A percentile compares a stretch with the other conserved stretches of the same genome.
Conservation (phyloP, 2,329 filamentous ascomycete species). For the Leptographium radiaticola region DNA sequence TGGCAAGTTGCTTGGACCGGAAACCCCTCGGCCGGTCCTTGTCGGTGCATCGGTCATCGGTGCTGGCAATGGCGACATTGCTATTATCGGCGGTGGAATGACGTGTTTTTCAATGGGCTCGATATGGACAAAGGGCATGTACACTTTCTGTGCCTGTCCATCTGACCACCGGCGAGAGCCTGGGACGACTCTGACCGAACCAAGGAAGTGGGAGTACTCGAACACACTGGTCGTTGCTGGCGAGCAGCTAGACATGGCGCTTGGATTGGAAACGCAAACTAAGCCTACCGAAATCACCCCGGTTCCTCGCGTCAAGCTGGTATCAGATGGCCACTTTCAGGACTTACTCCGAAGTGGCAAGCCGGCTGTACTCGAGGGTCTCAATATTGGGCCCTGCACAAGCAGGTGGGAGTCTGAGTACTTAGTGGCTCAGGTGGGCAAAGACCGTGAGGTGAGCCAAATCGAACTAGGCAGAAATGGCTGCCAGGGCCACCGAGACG, state of each 20-base stretch:
- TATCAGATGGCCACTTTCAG: constrained; percentile 43
- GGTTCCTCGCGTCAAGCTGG: constrained; percentile 40
- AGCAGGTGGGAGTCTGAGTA: constrained; percentile 56
- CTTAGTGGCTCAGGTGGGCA: constrained; percentile 48
- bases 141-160: constrained; percentile 19
- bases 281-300: not conserved
- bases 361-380: constrained; percentile 52
- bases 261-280: no score
- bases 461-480: not conserved
- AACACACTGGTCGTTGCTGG: constrained; percentile 6
- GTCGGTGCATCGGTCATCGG: constrained; percentile 50
- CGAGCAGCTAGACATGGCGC: not conserved
- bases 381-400: constrained; percentile 55
- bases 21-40: constrained; percentile 45
- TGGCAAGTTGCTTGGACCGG: not conserved
- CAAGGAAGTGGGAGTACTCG: constrained; percentile 1
- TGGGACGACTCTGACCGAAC: not conserved
- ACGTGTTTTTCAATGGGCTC: constrained; percentile 87
- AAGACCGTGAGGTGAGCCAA: constrained; percentile 40
- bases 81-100: constrained; percentile 67
- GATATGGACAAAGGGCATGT: constrained; percentile 60
- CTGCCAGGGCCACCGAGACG: no score
- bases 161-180: not conserved
- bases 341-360: constrained; percentile 41
- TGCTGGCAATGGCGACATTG: constrained; percentile 32